Evolutionary conservation across 2,329 filamentous ascomycete genomes (phyloP).

Genomic region (Cercospora beticola): DNA sequence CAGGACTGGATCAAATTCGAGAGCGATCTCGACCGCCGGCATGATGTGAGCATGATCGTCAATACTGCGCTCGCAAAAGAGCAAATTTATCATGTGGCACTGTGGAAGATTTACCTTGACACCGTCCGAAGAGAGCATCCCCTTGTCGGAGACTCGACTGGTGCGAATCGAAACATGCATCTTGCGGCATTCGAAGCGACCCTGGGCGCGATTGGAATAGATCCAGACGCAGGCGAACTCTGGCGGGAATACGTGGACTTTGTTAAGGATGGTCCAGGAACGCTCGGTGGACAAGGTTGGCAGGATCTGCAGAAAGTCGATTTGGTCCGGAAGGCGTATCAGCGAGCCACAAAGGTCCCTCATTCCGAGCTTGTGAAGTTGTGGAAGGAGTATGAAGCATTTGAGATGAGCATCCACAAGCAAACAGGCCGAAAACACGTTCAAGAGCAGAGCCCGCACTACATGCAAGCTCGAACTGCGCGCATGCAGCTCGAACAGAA

Average conservation of each 20-base stretch:
- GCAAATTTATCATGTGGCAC: constrained; percentile 66
- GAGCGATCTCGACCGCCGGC: constrained; percentile 78
- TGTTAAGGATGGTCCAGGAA: constrained; percentile 79
- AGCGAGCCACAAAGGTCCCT: constrained; percentile 83
- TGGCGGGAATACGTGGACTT: constrained; percentile 97
- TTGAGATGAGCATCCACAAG: constrained; percentile 92
- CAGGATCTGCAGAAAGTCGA: constrained; percentile 99
- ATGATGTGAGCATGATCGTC: constrained; percentile 79
- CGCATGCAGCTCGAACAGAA: constrained; percentile 90
- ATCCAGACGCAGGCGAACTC: constrained; percentile 83
- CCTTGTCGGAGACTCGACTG: constrained; percentile 73
- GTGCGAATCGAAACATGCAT: constrained; percentile 74
- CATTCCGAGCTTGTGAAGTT: constrained; percentile 77
- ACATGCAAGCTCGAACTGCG: constrained; percentile 93
- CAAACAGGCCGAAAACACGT: constrained; percentile 90
- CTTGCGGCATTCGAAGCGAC: constrained; percentile 90
- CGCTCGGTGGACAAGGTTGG: constrained; percentile 78
- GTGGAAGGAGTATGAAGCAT: constrained; percentile 98
- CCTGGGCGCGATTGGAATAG: constrained; percentile 82
- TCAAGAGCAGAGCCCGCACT: constrained; percentile 86
- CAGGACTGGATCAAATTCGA: constrained; percentile 79
- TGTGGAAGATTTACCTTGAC: constrained; percentile 93
- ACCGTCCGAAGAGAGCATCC: constrained; percentile 92
- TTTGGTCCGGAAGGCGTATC: constrained; percentile 84
- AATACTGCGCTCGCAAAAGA: constrained; percentile 73